A percentile compares a stretch with the other conserved stretches of the same genome.
phyloP scores from a whole-genome alignment of 2,329 filamentous ascomycete species.

The Alternaria arborescens region DNA sequence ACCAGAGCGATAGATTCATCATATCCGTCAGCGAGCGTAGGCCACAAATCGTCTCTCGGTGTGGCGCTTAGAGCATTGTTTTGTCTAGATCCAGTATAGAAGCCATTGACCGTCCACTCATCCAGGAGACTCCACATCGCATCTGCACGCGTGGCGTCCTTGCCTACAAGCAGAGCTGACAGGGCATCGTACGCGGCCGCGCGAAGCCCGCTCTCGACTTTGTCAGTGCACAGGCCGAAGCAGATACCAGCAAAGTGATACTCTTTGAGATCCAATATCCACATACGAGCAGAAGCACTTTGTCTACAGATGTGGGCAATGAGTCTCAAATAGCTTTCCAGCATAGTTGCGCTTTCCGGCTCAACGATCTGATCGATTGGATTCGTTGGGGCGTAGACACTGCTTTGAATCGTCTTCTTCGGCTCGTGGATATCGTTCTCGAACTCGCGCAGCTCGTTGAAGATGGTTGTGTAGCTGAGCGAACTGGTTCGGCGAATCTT shows the following conservation, averaged over 20 bases:
- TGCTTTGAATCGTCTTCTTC: constrained; percentile 69
- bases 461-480: constrained; percentile 91
- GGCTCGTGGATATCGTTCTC: constrained; percentile 79
- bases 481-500: constrained; percentile 85
- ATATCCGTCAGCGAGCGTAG: constrained; percentile 78
- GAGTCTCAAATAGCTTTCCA: constrained; percentile 90
- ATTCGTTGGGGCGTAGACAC: constrained; percentile 55
- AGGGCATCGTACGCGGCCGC: constrained; percentile 85
- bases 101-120: constrained; percentile 68
- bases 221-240: constrained; percentile 79
- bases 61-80: constrained; percentile 31
- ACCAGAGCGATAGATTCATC: constrained; percentile 89
- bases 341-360: constrained; percentile 93
- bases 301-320: constrained; percentile 82
- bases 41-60: constrained; percentile 63
- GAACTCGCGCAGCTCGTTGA: constrained; percentile 88
- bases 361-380: constrained; percentile 72
- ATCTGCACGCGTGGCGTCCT: constrained; percentile 71
- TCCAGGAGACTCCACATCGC: constrained; percentile 84
- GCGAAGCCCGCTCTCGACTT: constrained; percentile 77
- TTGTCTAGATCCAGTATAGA: constrained; percentile 45
- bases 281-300: constrained; percentile 75
- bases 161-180: constrained; percentile 77
- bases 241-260: constrained; percentile 78
- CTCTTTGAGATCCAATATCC: constrained; percentile 72